phyloP scores from a whole-genome alignment of 1,139 yeast genomes.

The Eremothecium cymbalariae region DNA sequence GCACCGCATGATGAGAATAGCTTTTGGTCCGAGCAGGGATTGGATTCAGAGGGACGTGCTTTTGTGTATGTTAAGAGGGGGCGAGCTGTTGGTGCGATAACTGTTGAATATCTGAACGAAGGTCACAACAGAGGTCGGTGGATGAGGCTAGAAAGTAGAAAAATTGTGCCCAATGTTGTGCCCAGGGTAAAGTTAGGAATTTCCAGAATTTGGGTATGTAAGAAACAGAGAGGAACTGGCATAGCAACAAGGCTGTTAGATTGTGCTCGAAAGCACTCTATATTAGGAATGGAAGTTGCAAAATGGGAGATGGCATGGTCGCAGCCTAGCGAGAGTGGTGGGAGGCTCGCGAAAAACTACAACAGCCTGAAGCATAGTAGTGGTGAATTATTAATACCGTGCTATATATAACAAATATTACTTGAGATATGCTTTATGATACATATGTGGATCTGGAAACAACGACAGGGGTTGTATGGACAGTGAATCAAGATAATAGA shows the following conservation, averaged over 20 bases:
- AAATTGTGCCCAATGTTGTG: slow-evolving; percentile 21
- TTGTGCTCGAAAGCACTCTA: slow-evolving; percentile 23
- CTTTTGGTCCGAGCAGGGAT: slow-evolving; percentile 22
- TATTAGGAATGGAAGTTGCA: slow-evolving; percentile 16
- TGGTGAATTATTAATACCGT: slow-evolving; percentile 28
- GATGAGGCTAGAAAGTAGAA: slow-evolving; percentile 27
- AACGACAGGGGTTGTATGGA: no score
- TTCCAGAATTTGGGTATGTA: slow-evolving; percentile 32
- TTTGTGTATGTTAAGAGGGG: slow-evolving; percentile 25
- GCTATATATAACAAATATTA: slow-evolving; percentile 20
- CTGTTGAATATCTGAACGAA: slow-evolving; percentile 21
- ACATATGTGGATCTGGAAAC: not conserved
- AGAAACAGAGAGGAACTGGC: slow-evolving; percentile 21
- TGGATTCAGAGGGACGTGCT: slow-evolving; percentile 20
- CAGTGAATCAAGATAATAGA: no score
- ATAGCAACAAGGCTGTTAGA: slow-evolving; percentile 27
- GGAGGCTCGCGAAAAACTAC: slow-evolving; percentile 27
- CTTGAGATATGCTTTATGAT: slow-evolving; percentile 2
- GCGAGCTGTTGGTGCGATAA: slow-evolving; percentile 27
- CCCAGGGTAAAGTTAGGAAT: slow-evolving; percentile 27
- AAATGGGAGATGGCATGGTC: slow-evolving; percentile 30
- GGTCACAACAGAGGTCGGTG: slow-evolving; percentile 22
- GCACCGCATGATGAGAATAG: slow-evolving; percentile 31
- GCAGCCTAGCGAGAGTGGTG: slow-evolving; percentile 32
- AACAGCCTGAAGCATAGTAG: slow-evolving; percentile 28